Evolutionary conservation across 2,329 filamentous ascomycete species (phyloP), one percentile per base, ranked within the genome.

Genomic region (Esteya vermicola): DNA sequence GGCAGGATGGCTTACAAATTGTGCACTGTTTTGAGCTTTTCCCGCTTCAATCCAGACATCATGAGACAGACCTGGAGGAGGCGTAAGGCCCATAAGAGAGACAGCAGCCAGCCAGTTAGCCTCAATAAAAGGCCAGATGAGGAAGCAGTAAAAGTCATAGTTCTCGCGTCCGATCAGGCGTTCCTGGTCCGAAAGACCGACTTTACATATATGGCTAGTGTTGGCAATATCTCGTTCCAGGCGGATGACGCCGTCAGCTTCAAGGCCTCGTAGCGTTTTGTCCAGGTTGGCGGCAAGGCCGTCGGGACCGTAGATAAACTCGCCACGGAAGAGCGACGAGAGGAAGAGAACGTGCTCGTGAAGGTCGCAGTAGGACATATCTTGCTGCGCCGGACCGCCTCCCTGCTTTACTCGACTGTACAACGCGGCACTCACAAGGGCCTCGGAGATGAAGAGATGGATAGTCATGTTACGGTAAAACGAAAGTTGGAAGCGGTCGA

Each of bases 401-500:
- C 91, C 91, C 46, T 78, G 77, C 59, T 98, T 98, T 40, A 96
- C 82, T 33, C 76, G 75, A 0, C 79, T 91, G 57, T 98, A 98
- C 68, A 98, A 79, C 22, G 83, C 83, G 5, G 80, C 85, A 45
- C 85, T 91, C 19, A 96, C 85, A 5, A 98, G 67, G 0, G 89
- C 83, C 56, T 96, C 88, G 3, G 85, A 81, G 42, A 98, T 91
- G 58, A 98, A 98, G 6, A 98, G 72, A 55, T 98, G 91, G 45
- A 98, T 98, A 0, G 89, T 95, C 91, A 96, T 96, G 59, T 98
- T 98, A 39, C 91, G 80, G 61, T 98, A 98, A 59, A 98, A 98
- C 0, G 86, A 94, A 9, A 98, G 72, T 55, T 98, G 91, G 64
- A 98, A 98, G 39, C 86, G 75, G 57, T 98, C 91, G 30, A 95